These are phyloP conservation scores for Leishmania tarentolae DNA, from an alignment of 208 protist genomes.

Conservation along the genomic window DNA sequence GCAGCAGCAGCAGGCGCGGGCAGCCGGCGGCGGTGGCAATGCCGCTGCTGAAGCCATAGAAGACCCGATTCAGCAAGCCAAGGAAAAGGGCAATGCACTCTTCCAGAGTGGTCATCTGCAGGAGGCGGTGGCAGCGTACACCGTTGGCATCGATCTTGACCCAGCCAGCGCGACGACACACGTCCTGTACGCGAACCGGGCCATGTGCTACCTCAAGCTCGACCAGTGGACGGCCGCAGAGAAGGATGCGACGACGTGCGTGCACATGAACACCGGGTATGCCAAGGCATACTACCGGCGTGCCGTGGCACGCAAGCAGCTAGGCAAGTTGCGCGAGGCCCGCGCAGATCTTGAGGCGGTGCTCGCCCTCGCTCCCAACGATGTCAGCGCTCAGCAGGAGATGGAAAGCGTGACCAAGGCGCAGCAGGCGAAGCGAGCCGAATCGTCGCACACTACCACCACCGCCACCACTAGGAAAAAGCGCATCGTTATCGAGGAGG, in stretches of 20 bases:
- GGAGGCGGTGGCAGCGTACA: slow-evolving; percentile 86
- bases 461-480: slow-evolving; percentile 43
- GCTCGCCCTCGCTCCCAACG: slow-evolving; percentile 73
- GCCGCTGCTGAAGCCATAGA: background rate
- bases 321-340: slow-evolving; percentile 84
- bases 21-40: background rate
- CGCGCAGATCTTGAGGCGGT: slow-evolving; percentile 86
- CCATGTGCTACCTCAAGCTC: slow-evolving; percentile 86
- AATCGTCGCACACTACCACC: background rate
- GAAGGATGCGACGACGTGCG: slow-evolving; percentile 75
- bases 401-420: slow-evolving; percentile 77
- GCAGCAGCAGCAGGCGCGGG: slow-evolving; percentile 19
- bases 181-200: slow-evolving; percentile 87
- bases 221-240: slow-evolving; percentile 77
- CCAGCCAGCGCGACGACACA: slow-evolving; percentile 57
- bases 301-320: slow-evolving; percentile 81
- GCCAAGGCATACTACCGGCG: slow-evolving; percentile 90
- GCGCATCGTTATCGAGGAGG: slow-evolving; percentile 85
- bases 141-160: slow-evolving; percentile 85
- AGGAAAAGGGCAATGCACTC: slow-evolving; percentile 85
- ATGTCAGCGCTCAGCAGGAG: slow-evolving; percentile 69
- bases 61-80: slow-evolving; percentile 60
- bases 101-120: slow-evolving; percentile 72
- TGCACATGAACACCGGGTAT: slow-evolving; percentile 83
- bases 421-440: slow-evolving; percentile 55